Conservation (phyloP, 176 grass and related monocot species). For the Musa itinerans region DNA sequence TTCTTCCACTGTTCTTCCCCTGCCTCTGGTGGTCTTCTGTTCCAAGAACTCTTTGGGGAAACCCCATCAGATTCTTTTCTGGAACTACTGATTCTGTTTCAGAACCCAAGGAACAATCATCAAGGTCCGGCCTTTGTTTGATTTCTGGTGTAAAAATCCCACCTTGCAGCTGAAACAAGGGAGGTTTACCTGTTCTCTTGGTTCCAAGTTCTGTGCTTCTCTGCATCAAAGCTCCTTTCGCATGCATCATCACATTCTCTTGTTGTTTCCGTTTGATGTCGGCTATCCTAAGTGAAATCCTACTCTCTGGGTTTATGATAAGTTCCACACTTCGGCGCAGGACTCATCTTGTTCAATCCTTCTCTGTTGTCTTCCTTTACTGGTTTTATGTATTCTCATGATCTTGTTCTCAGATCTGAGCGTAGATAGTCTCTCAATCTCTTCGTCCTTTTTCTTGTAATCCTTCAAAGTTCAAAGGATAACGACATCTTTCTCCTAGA, state of each 20-base stretch:
- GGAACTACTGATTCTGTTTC: neutral
- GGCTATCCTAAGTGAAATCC: constrained; percentile 44
- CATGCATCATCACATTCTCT: neutral
- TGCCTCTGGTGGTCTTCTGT: neutral
- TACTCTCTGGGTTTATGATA: constrained; percentile 51
- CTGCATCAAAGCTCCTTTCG: neutral
- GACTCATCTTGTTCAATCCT: constrained; percentile 80
- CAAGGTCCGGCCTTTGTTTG: neutral
- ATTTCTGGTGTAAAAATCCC: neutral
- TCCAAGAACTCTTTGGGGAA: neutral
- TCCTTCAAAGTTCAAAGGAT: neutral
- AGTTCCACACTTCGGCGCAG: constrained; percentile 46
- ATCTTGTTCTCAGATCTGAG: constrained; percentile 8
- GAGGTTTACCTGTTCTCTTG: neutral
- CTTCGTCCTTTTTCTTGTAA: neutral
- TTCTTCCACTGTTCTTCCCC: neutral
- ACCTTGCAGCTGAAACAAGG: neutral
- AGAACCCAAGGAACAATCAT: neutral
- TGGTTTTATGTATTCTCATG: constrained; percentile 88
- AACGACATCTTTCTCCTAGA: neutral
- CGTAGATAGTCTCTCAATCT: neutral
- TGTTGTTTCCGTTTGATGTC: constrained; percentile 39
- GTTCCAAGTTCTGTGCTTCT: neutral
- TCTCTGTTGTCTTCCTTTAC: constrained; percentile 87
- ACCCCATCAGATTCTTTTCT: neutral